phyloP scores from a whole-genome alignment of 2,329 filamentous ascomycete species.

The Diaporthe ampelina region DNA sequence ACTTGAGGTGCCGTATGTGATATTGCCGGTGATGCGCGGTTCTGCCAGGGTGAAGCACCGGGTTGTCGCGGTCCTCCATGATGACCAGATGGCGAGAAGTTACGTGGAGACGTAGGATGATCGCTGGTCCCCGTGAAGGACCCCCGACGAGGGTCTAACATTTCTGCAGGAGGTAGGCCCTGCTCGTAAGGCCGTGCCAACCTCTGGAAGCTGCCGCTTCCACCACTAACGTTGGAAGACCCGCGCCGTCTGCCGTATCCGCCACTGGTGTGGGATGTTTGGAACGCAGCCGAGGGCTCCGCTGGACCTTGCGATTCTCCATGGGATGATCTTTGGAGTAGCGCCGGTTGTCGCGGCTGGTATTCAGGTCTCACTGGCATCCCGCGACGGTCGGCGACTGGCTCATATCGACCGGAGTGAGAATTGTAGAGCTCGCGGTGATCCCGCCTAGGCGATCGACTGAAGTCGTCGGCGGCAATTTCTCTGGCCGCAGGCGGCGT shows the following conservation, averaged over 20 bases:
- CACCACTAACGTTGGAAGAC: constrained; percentile 92
- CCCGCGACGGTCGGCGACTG: constrained; percentile 82
- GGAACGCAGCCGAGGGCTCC: constrained; percentile 89
- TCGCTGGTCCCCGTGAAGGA: constrained; percentile 67
- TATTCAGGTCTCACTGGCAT: constrained; percentile 75
- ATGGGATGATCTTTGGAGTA: constrained; percentile 81
- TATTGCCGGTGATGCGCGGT: constrained; percentile 60
- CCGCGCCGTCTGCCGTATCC: constrained; percentile 84
- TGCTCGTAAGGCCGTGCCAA: constrained; percentile 60
- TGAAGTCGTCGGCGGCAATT: constrained; percentile 95
- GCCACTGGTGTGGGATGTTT: constrained; percentile 77
- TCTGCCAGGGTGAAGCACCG: constrained; percentile 55
- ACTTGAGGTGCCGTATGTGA: constrained; percentile 56
- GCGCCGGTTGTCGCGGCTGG: constrained; percentile 78
- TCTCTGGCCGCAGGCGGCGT: constrained; percentile 77
- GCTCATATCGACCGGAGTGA: constrained; percentile 94
- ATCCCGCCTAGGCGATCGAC: constrained; percentile 84
- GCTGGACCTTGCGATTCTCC: constrained; percentile 75
- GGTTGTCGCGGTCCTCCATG: constrained; percentile 49
- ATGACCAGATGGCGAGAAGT: constrained; percentile 55
- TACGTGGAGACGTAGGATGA: constrained; percentile 63
- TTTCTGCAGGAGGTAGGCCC: constrained; percentile 58
- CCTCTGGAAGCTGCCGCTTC: constrained; percentile 78
- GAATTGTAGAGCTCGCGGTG: constrained; percentile 92
- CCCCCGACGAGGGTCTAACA: constrained; percentile 59